Evolutionary conservation across 768 basidiomycete species (phyloP).

Genomic region (Pisolithus albus): DNA sequence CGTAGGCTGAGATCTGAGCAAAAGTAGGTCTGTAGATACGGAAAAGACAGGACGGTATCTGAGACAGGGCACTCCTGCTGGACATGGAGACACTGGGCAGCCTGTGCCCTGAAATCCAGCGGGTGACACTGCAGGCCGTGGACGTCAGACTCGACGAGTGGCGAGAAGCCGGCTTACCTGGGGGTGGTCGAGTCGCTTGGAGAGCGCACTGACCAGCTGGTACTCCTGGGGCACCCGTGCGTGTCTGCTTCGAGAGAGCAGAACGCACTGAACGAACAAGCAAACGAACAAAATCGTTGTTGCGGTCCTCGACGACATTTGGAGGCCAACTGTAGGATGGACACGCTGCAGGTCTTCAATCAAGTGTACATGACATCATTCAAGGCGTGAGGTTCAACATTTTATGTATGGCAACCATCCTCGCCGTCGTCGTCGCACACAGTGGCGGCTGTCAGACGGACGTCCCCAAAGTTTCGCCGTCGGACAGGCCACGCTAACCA

Average conservation of each 20-base stretch:
- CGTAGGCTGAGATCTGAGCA: constrained; percentile 52
- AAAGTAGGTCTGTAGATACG: constrained; percentile 66
- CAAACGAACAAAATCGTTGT: constrained; percentile 46
- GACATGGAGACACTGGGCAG: constrained; percentile 63
- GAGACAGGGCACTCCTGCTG: constrained; percentile 47
- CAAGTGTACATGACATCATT: background rate
- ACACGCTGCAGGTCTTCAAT: background rate
- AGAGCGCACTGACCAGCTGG: background rate
- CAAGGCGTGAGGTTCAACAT: no score
- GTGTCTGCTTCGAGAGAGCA: constrained; percentile 61
- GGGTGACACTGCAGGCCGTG: constrained; percentile 55
- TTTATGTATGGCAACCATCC: no score
- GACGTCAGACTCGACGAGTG: background rate
- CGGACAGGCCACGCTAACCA: no score
- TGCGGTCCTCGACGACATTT: constrained; percentile 43
- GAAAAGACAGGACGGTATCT: constrained; percentile 60
- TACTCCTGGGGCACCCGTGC: constrained; percentile 21
- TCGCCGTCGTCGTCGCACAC: no score
- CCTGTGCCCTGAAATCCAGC: constrained; percentile 38
- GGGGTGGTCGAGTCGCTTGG: background rate
- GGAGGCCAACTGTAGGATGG: background rate
- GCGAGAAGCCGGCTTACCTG: constrained; percentile 4
- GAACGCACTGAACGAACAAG: constrained; percentile 50
- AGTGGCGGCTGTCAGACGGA: no score
- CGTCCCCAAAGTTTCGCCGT: no score